phyloP scores from a whole-genome alignment of 768 basidiomycete species.

The Galerina sulciceps region DNA sequence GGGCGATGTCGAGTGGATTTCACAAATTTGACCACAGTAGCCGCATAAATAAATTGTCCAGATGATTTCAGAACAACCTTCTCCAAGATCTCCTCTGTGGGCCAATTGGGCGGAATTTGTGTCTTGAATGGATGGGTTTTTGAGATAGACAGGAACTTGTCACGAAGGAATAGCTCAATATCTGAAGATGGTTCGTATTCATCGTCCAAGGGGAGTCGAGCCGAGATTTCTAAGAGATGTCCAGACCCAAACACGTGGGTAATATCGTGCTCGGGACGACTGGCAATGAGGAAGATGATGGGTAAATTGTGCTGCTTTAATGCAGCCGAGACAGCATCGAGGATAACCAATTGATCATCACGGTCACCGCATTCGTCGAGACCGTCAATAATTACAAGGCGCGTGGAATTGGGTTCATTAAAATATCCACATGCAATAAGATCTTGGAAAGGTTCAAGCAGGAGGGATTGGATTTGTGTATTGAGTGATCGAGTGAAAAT shows the following conservation, averaged over 20 bases:
- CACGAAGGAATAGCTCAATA: constrained; percentile 13
- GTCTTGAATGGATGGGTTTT: constrained; percentile 4
- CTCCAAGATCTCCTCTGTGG: constrained; percentile 7
- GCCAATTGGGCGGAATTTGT: constrained; percentile 18
- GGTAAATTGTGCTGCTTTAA: background rate
- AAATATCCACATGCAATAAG: background rate
- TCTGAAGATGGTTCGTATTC: constrained; percentile 13
- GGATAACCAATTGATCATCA: constrained; percentile 8
- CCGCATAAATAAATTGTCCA: constrained; percentile 23
- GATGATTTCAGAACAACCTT: constrained; percentile 18
- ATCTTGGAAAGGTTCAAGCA: constrained; percentile 11
- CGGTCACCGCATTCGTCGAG: constrained; percentile 17
- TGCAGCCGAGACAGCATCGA: background rate
- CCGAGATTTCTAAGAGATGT: background rate
- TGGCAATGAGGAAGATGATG: constrained; percentile 14
- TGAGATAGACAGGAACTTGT: constrained; percentile 12
- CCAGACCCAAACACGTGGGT: background rate
- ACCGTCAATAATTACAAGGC: constrained; percentile 18
- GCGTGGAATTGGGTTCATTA: background rate
- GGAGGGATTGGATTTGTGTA: constrained; percentile 10
- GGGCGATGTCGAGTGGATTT: constrained; percentile 10
- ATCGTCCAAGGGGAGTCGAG: constrained; percentile 15
- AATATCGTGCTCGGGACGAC: constrained; percentile 17
- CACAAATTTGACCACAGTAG: constrained; percentile 15
- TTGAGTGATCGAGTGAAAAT: constrained; percentile 10